Evolutionary conservation across 202 grass and related monocot species (phyloP).

Genomic region (Setaria viridis): DNA sequence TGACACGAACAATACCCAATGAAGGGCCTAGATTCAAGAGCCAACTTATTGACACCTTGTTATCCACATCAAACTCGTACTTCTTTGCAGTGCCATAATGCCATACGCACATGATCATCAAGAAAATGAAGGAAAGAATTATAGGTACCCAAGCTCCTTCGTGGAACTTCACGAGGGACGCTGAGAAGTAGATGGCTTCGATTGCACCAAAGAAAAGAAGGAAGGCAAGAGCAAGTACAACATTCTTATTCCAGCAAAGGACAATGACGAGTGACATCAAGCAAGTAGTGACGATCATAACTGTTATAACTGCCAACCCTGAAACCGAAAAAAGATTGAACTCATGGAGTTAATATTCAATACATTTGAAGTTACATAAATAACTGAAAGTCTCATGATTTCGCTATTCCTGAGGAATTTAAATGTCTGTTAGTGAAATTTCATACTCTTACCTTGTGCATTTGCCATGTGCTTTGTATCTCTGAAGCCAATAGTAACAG

Average conservation of each 20-base stretch:
- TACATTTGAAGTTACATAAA: constrained; percentile 1
- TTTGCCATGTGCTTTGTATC: constrained; percentile 84
- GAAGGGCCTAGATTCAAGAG: constrained; percentile 84
- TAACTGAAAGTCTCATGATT: not conserved
- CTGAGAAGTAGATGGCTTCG: constrained; percentile 84
- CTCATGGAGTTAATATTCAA: not conserved
- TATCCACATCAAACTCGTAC: constrained; percentile 87
- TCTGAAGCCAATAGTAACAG: constrained; percentile 90
- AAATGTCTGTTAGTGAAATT: not conserved
- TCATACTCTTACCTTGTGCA: constrained; percentile 69
- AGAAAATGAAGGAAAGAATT: constrained; percentile 78
- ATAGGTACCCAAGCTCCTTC: constrained; percentile 93
- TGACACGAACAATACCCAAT: constrained; percentile 87
- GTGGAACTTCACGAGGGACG: constrained; percentile 78
- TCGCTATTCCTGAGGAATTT: not conserved
- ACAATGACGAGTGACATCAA: constrained; percentile 91
- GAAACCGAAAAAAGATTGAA: constrained; percentile 26
- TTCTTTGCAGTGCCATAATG: constrained; percentile 86
- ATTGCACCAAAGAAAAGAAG: constrained; percentile 86
- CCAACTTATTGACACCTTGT: constrained; percentile 92
- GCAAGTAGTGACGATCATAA: constrained; percentile 94
- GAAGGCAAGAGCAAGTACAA: constrained; percentile 62
- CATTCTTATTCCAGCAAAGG: constrained; percentile 92
- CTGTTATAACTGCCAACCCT: constrained; percentile 92
- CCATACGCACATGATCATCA: constrained; percentile 96